Evolutionary conservation across 345 rosid species (phyloP).

Genomic region (Acer campestre): DNA sequence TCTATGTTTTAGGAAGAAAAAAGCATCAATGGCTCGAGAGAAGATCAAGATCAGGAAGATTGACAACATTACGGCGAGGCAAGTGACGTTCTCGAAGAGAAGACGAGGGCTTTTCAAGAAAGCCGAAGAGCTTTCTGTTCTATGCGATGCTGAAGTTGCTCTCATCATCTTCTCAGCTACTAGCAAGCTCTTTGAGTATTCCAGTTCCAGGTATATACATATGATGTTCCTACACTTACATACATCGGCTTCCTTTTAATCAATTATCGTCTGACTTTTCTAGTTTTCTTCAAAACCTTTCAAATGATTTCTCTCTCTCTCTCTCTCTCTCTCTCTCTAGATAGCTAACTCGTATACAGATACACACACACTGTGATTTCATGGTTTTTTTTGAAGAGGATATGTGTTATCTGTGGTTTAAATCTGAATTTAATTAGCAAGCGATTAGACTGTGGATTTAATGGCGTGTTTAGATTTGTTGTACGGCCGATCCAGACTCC

Average conservation of each 20-base stretch:
- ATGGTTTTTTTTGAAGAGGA: background rate
- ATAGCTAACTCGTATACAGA: no score
- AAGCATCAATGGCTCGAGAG: conserved; percentile 50
- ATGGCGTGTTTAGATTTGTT: no score
- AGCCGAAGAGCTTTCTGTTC: conserved; percentile 60
- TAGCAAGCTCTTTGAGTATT: conserved; percentile 52
- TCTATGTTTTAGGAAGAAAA: no score
- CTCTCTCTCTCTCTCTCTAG: no score
- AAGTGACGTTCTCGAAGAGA: conserved; percentile 62
- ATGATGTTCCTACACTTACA: no score
- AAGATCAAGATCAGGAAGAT: conserved; percentile 58
- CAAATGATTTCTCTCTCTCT: no score
- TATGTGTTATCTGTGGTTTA: no score
- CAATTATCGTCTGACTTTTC: no score
- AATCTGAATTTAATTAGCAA: no score
- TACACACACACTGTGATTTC: background rate
- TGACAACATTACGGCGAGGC: conserved; percentile 56
- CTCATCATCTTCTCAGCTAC: conserved; percentile 55
- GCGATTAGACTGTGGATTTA: no score
- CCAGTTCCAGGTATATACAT: conserved; percentile 48
- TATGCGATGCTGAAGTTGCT: conserved; percentile 59
- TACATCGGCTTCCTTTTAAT: no score
- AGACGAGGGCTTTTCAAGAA: conserved; percentile 59
- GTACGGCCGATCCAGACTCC: background rate
- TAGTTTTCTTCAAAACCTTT: no score